Evolutionary conservation across 768 basidiomycete genomes (phyloP).

Genomic region (Suillus decipiens): DNA sequence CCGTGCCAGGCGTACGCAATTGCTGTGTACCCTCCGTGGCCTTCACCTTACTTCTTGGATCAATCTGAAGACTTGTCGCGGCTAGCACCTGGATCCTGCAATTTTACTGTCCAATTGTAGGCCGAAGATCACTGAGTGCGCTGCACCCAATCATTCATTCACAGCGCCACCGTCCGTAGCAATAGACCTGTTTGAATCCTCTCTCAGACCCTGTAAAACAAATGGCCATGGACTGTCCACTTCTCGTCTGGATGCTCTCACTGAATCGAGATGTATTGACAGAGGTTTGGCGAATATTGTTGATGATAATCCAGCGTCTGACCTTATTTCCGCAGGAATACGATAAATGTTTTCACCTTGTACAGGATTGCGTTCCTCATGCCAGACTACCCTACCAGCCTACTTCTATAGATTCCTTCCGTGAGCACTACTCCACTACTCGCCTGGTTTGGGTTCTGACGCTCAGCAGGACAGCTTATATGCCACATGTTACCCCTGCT

Average conservation of each 20-base stretch:
- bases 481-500: constrained; percentile 75
- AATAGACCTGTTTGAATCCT: background rate
- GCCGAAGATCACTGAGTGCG: constrained; percentile 10
- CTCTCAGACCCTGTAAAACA: constrained; percentile 2
- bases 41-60: constrained; percentile 9
- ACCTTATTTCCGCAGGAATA: constrained; percentile 57
- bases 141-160: constrained; percentile 3
- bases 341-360: constrained; percentile 61
- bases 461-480: constrained; percentile 61
- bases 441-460: constrained; percentile 2
- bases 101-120: constrained; percentile 4
- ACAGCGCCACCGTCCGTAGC: background rate
- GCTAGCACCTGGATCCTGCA: constrained; percentile 4
- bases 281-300: constrained; percentile 42
- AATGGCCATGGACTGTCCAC: constrained; percentile 54
- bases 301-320: constrained; percentile 7
- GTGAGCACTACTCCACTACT: constrained; percentile 44
- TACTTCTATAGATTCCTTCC: constrained; percentile 61
- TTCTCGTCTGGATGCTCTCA: constrained; percentile 81
- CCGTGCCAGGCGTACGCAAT: constrained; percentile 13
- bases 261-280: constrained; percentile 71
- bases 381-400: constrained; percentile 56
- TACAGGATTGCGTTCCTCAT: constrained; percentile 61
- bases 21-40: constrained; percentile 7
- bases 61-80: constrained; percentile 5